Evolutionary conservation across 2,329 filamentous ascomycete species (phyloP).

Genomic region (Xylariaceae sp.): DNA sequence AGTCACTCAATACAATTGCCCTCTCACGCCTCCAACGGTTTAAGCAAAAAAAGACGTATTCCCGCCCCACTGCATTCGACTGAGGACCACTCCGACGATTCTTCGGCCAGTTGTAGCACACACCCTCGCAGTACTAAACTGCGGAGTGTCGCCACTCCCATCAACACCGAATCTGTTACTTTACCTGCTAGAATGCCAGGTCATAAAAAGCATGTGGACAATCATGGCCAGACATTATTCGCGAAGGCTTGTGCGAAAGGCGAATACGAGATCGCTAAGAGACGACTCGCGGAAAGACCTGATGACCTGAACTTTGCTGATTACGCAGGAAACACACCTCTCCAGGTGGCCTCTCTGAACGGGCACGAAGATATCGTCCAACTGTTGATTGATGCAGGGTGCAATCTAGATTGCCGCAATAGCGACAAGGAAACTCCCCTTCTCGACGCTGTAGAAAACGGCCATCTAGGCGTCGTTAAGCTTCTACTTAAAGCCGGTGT

Average conservation of each 20-base stretch:
- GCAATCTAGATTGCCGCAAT: conserved; percentile 72
- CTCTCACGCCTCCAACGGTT: conserved; percentile 49
- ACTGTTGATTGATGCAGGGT: conserved; percentile 77
- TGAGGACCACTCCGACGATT: conserved; percentile 64
- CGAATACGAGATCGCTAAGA: conserved; percentile 72
- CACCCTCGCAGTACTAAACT: conserved; percentile 54
- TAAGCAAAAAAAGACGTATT: conserved; percentile 56
- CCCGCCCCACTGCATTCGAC: conserved; percentile 57
- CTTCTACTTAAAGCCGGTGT: conserved; percentile 80
- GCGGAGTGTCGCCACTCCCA: conserved; percentile 51
- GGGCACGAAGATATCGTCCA: conserved; percentile 83
- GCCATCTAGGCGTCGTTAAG: conserved; percentile 81
- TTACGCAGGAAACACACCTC: conserved; percentile 91
- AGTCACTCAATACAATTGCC: conserved; percentile 60
- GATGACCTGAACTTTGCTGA: conserved; percentile 86
- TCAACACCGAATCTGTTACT: conserved; percentile 54
- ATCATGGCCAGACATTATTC: conserved; percentile 83
- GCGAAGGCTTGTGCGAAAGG: conserved; percentile 86
- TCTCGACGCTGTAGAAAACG: conserved; percentile 94
- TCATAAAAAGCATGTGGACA: conserved; percentile 84
- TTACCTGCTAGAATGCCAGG: conserved; percentile 63
- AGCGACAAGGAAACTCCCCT: conserved; percentile 88
- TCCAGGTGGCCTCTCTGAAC: conserved; percentile 87
- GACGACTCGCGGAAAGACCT: conserved; percentile 69
- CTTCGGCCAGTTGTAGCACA: conserved; percentile 56